These are phyloP conservation scores for Fragaria ananassa DNA, from an alignment of 306 rosid species.

Conservation along the genomic window DNA sequence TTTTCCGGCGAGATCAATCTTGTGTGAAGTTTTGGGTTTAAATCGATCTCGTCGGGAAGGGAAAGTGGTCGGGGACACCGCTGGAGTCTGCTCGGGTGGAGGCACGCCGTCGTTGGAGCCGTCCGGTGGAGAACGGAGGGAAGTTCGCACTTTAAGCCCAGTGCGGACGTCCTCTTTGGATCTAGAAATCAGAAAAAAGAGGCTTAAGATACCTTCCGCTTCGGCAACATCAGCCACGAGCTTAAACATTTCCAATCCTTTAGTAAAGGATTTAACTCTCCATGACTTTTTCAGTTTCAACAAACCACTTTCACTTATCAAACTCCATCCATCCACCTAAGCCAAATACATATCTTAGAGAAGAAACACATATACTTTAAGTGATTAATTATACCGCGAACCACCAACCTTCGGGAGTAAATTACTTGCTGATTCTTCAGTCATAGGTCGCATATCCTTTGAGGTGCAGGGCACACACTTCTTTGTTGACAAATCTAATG, in stretches of 20 bases:
- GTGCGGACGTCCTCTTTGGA: too few species aligned
- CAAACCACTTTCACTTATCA: conserved; percentile 54
- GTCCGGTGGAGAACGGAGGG: too few species aligned
- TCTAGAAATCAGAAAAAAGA: conserved; percentile 10
- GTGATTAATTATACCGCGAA: conserved; percentile 1
- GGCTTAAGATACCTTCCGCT: conserved; percentile 50
- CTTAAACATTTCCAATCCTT: conserved; percentile 73
- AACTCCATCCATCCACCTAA: conserved; percentile 68
- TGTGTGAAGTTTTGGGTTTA: too few species aligned
- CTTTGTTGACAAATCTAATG: conserved; percentile 54
- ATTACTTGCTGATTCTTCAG: conserved; percentile 49
- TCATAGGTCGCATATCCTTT: conserved; percentile 75
- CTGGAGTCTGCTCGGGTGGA: too few species aligned
- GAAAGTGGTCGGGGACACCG: too few species aligned
- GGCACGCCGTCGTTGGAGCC: too few species aligned
- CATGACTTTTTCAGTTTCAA: conserved; percentile 60
- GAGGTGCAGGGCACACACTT: conserved; percentile 71
- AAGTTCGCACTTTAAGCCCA: too few species aligned
- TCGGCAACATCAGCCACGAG: conserved; percentile 79
- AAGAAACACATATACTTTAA: neutral
- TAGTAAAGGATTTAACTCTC: conserved; percentile 76
- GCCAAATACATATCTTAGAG: conserved; percentile 8
- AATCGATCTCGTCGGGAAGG: too few species aligned
- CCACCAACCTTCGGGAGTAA: conserved; percentile 54
- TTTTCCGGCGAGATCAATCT: too few species aligned